Base-by-base conservation (phyloP, 202 grass and related monocot genomes). In the Zizania palustris region DNA sequence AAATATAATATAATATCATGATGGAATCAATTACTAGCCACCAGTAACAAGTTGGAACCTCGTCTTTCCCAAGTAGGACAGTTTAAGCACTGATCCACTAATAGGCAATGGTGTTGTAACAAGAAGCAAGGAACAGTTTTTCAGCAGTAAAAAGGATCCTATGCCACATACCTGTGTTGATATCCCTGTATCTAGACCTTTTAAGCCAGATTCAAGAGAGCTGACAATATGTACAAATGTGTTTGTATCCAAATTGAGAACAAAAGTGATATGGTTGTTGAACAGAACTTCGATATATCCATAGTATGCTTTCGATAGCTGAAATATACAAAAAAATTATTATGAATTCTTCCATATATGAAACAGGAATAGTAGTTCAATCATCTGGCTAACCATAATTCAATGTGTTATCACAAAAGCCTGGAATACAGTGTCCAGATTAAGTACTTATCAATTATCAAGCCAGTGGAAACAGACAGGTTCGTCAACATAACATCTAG, bases 291-390 rank as follows among this genome's bases (percentile, higher is more conserved):
- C 96, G 79, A 96, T 90, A 82, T 90, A 99, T 65, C 87, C 92
- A 72, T 89, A 99, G 73, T 89, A 99, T 42, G 96, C 96, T 85
- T 99, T 99, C n/a, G 87, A 92, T 59, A 99, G 69, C 96, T 99
- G 92, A 86, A 90, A 93, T 60, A 80, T 69, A 74, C 14, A 22
- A 69, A 89, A 50, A 72, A 10, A 16, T 69, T 54, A 56, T 43
- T 63, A 34, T 70, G n/a, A 75, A 49, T 69, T 5, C 45, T n/a
- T 61, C 13, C 53, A 63, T 10, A 63, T 38, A 59, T 70, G 15
- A 80, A 84, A 80, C 61, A 3, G 8, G 80, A 88, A 55, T 33
- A 80, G n/a, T 33, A 80, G n/a, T 10, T 13, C 4, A 67, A 67
- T 50, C 36, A 65, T 71, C 5, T 73, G 28, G 20, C 22, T 71